These are phyloP conservation scores for Trichosporon ovoides DNA, from an alignment of 1,284 basidiomycete genomes.

Conservation along the genomic window DNA sequence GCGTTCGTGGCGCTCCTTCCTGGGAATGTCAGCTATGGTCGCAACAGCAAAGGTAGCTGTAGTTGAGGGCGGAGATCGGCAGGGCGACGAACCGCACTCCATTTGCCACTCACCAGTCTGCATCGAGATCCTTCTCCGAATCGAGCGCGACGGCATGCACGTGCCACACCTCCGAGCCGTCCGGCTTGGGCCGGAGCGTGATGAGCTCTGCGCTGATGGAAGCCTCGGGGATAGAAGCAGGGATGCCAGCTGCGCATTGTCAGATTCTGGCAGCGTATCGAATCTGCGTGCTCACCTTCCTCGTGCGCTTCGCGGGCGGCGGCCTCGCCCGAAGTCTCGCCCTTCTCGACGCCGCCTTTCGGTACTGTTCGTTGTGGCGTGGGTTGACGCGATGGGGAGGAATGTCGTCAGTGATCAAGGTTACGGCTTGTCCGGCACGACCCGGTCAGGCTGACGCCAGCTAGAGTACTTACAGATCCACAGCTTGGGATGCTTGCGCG, in stretches of 20 bases:
- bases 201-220: conserved; percentile 9
- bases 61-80: too few relatives aligned
- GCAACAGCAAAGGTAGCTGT: too few relatives aligned
- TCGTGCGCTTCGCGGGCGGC: conserved; percentile 46
- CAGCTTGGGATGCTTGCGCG: conserved; percentile 35
- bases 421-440: too few relatives aligned
- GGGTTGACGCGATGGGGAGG: too few relatives aligned
- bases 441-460: background rate
- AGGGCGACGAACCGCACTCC: too few relatives aligned
- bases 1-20: conserved; percentile 36
- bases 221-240: background rate
- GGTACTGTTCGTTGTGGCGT: too few relatives aligned
- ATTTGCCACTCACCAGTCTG: conserved; percentile 28
- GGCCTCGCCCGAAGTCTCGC: conserved; percentile 41
- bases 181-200: background rate
- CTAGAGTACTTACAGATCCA: conserved; percentile 44
- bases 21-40: conserved; percentile 8
- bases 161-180: conserved; percentile 34
- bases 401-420: background rate
- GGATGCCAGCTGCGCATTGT: conserved; percentile 10
- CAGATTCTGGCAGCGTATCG: background rate
- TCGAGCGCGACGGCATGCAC: conserved; percentile 27
- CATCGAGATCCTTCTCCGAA: conserved; percentile 16
- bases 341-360: conserved; percentile 44
- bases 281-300: conserved; percentile 34